These are phyloP conservation scores for Ophiostoma himal-ulmi DNA, from an alignment of 2,329 filamentous ascomycete genomes.

Conservation along the genomic window DNA sequence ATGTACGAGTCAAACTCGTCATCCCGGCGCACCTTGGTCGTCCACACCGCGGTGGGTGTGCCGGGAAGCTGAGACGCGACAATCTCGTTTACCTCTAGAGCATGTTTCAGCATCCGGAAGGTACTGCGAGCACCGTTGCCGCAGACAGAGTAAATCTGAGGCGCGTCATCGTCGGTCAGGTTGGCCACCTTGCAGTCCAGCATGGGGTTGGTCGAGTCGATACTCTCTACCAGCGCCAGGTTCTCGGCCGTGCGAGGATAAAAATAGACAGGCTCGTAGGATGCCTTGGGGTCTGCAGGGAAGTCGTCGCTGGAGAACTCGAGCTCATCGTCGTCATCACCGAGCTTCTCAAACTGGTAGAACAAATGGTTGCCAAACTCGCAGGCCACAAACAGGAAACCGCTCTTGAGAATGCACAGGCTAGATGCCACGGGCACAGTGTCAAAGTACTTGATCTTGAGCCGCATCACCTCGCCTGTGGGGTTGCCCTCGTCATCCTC, in stretches of 20 bases:
- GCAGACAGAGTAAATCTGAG: conserved; percentile 90
- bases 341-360: conserved; percentile 95
- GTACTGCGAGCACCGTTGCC: conserved; percentile 83
- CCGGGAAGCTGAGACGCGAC: conserved; percentile 89
- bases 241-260: conserved; percentile 74
- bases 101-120: conserved; percentile 88
- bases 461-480: conserved; percentile 71
- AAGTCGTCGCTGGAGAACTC: conserved; percentile 82
- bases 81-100: conserved; percentile 86
- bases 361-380: conserved; percentile 92
- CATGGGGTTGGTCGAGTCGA: conserved; percentile 84
- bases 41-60: conserved; percentile 90
- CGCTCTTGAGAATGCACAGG: conserved; percentile 89
- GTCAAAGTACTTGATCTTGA: conserved; percentile 97
- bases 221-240: conserved; percentile 73
- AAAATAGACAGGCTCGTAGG: conserved; percentile 79
- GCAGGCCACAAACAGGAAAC: conserved; percentile 86
- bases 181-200: conserved; percentile 91
- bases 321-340: conserved; percentile 85
- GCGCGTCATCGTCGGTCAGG: conserved; percentile 83
- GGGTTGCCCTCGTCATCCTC: conserved; percentile 72
- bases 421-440: conserved; percentile 84
- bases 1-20: conserved; percentile 94
- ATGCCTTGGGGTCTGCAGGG: conserved; percentile 64
- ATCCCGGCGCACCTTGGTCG: conserved; percentile 72